Percentiles rank a stretch among this genome's conserved stretches.
These are phyloP conservation scores for Starmera dryadoides DNA, from an alignment of 805 yeast species.

Conservation along the genomic window DNA sequence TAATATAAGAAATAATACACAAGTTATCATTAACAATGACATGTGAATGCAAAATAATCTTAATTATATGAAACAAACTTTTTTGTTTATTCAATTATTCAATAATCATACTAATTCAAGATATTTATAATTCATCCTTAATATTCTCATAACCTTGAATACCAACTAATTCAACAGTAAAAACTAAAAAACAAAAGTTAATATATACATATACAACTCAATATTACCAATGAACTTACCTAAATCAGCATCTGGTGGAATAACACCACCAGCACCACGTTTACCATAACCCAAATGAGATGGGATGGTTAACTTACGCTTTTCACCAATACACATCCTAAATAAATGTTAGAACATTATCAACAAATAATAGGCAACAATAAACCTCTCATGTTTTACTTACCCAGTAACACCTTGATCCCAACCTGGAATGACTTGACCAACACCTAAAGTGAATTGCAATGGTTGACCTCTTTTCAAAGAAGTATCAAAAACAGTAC, in stretches of 20 bases:
- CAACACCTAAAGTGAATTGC: conserved; percentile 63
- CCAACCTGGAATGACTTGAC: conserved; percentile 87
- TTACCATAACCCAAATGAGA: conserved; percentile 72
- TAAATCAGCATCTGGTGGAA: conserved; percentile 74
- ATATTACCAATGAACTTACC: not conserved
- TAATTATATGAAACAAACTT: no score
- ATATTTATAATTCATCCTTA: not conserved
- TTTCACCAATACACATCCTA: conserved; percentile 83
- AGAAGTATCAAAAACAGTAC: conserved; percentile 72
- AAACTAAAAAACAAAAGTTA: conserved; percentile 23
- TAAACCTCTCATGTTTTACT: no score
- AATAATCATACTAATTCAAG: not conserved
- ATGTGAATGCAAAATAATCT: no score
- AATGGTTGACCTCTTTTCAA: conserved; percentile 58
- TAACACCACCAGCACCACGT: conserved; percentile 67
- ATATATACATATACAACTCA: not conserved
- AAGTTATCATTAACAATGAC: no score
- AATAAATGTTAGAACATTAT: not conserved
- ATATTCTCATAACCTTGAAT: conserved; percentile 29
- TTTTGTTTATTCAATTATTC: no score
- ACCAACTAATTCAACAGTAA: conserved; percentile 57
- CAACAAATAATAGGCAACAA: no score
- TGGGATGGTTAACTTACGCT: conserved; percentile 74
- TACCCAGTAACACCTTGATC: conserved; percentile 68
- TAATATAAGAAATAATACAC: no score